phyloP scores from a whole-genome alignment of 1,284 basidiomycete species.

The Stygiomarasmius scandens region DNA sequence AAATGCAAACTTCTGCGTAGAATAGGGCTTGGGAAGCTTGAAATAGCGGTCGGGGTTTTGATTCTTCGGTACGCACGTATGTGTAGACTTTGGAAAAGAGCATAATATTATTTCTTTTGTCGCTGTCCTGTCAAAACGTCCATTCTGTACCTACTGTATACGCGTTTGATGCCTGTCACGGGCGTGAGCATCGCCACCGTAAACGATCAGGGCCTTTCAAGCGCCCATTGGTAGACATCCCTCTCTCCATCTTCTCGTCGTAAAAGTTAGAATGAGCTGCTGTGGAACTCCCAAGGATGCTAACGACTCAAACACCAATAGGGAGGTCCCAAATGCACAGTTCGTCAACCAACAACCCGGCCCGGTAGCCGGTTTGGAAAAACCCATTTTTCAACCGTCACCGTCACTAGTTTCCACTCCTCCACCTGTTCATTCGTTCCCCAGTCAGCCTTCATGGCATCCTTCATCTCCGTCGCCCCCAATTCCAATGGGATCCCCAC shows the following conservation, averaged over 20 bases:
- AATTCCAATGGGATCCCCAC: conserved; percentile 18
- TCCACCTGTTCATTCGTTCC: conserved; percentile 38
- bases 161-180: too few species aligned
- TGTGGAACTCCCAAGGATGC: conserved; percentile 48
- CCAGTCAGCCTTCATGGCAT: conserved; percentile 30
- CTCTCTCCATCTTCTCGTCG: not conserved
- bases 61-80: too few species aligned
- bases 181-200: conserved; percentile 12
- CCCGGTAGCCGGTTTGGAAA: conserved; percentile 40
- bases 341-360: conserved; percentile 57
- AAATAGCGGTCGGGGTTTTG: too few species aligned
- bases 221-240: conserved; percentile 4
- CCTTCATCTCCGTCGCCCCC: conserved; percentile 34
- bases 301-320: conserved; percentile 37
- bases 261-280: conserved; percentile 50
- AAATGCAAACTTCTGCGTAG: too few species aligned
- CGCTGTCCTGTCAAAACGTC: not conserved
- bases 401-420: conserved; percentile 47
- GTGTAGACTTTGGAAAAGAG: too few species aligned
- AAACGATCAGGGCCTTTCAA: not conserved
- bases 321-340: conserved; percentile 19
- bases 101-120: too few species aligned
- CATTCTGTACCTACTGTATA: too few species aligned
- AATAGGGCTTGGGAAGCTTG: too few species aligned
- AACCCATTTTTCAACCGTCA: conserved; percentile 37